Evolutionary conservation across 805 yeast genomes (phyloP).

Genomic region (Starmerella asiatica): DNA sequence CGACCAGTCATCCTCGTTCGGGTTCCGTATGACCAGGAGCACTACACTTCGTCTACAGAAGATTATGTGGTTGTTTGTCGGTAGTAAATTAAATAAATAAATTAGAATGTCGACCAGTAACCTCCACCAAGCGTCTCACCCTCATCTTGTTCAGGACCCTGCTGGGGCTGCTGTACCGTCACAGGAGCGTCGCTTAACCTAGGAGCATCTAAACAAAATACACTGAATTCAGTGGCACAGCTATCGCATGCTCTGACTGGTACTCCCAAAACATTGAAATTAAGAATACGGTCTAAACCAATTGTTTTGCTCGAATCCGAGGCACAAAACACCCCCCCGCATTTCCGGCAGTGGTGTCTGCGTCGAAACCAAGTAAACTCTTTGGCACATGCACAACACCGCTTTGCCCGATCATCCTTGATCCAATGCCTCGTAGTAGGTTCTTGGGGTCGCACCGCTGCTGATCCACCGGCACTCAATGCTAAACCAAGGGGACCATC

Average conservation of each 20-base stretch:
- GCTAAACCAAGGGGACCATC: conserved; percentile 14
- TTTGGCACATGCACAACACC: conserved; percentile 57
- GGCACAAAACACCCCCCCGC: conserved; percentile 70
- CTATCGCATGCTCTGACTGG: conserved; percentile 56
- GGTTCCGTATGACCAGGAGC: no score
- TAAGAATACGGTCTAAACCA: conserved; percentile 36
- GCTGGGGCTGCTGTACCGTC: conserved; percentile 10
- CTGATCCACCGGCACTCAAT: conserved; percentile 8
- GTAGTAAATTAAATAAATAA: no score
- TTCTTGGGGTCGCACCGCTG: conserved; percentile 16
- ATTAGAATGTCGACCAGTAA: conserved; percentile 19
- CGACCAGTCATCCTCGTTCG: not conserved
- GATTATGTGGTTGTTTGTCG: no score
- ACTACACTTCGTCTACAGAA: no score
- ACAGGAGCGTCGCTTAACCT: conserved; percentile 15
- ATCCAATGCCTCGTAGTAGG: conserved; percentile 33
- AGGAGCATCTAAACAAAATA: conserved; percentile 30
- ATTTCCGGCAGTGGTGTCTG: conserved; percentile 71
- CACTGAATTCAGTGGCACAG: conserved; percentile 50
- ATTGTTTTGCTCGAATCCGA: conserved; percentile 48
- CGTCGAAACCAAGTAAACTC: conserved; percentile 66
- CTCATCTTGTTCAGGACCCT: conserved; percentile 14
- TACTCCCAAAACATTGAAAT: conserved; percentile 52
- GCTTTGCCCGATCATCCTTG: conserved; percentile 49
- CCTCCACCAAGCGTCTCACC: conserved; percentile 14